Base-by-base conservation (phyloP, 176 grass and related monocot species). In the Tillandsia fasciculata region DNA sequence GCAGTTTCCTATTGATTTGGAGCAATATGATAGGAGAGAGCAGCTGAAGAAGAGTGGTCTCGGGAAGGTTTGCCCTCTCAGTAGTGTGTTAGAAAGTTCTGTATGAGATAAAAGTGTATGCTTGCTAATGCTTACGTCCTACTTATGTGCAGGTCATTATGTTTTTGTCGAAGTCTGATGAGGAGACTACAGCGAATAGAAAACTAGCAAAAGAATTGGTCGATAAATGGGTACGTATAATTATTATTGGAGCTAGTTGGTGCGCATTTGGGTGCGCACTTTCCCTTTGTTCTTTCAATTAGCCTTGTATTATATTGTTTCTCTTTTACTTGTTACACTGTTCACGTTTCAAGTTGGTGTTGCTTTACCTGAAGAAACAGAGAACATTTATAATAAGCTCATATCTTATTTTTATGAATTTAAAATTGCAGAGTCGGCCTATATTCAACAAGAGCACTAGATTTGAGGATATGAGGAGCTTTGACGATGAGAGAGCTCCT, bases 371-470 rank as follows among this genome's bases (percentile, higher is more conserved):
- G 33, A 42, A 42, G 56, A 61, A 61, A 20, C 1, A 8, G 2
- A 10, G 56, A n/a, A 23, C 22, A 61, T 14, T 61, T 48, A 48
- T 68, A 59, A 28, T 48, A 27, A 9, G 26, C 67, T 53, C 50
- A 8, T 72, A 71, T 8, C 8, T 80, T 28, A 70, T 27, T 57
- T 12, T 79, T 78, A 53, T 73, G 23, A 28, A 63, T 61, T 22
- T 24, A 72, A 26, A 81, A 63, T 64, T 79, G 12, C 77, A 97
- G 94, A 90, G 86, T 77, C 94, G 94, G 51, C 84, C 89, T 51
- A 97, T 97, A 90, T 97, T 97, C 78, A 90, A 97, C 66, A 97
- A 97, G 74, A 97, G 89, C 68, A 91, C 82, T n/a, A 84, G 94
- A 63, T 93, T 90, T 81, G 94, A 97, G 66, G 94, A 97, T 66